Percentiles rank a stretch among this genome's conserved stretches.
phyloP scores from a whole-genome alignment of 352 stramenopile genomes.

The Phytophthora uliginosa region DNA sequence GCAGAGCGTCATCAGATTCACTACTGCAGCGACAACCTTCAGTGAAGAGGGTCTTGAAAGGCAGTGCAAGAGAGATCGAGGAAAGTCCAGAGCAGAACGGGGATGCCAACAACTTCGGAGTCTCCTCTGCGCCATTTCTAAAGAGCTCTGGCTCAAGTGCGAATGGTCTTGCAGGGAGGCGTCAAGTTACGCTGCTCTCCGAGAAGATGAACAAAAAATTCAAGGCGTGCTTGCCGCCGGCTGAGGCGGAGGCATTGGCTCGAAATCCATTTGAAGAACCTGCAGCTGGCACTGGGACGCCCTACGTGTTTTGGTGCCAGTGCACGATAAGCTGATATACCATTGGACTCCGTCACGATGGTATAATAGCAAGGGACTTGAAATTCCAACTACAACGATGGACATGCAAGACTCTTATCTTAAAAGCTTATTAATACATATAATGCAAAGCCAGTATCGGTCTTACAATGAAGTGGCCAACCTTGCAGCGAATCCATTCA shows the following conservation, averaged over 20 bases:
- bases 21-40: slow-evolving; percentile 24
- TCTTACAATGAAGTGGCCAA: too few relatives aligned
- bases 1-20: slow-evolving; percentile 35
- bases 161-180: slow-evolving; percentile 9
- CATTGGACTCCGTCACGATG: neutral
- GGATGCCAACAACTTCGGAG: slow-evolving; percentile 25
- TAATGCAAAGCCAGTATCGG: neutral
- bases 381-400: too few relatives aligned
- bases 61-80: slow-evolving; percentile 1
- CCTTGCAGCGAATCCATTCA: too few relatives aligned
- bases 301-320: slow-evolving; percentile 74
- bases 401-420: too few relatives aligned
- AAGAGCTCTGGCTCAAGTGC: slow-evolving; percentile 17
- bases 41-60: slow-evolving; percentile 5
- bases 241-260: slow-evolving; percentile 28
- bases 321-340: slow-evolving; percentile 57
- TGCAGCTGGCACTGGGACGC: neutral
- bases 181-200: slow-evolving; percentile 54
- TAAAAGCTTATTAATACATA: too few relatives aligned
- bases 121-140: slow-evolving; percentile 34
- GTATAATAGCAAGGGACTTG: neutral
- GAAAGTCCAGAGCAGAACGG: slow-evolving; percentile 12
- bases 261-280: slow-evolving; percentile 55
- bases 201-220: slow-evolving; percentile 65
- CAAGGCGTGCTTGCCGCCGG: slow-evolving; percentile 40